A percentile compares a stretch with the other conserved stretches of the same genome.
phyloP scores from a whole-genome alignment of 345 rosid species.

The Aquilaria malaccensis region DNA sequence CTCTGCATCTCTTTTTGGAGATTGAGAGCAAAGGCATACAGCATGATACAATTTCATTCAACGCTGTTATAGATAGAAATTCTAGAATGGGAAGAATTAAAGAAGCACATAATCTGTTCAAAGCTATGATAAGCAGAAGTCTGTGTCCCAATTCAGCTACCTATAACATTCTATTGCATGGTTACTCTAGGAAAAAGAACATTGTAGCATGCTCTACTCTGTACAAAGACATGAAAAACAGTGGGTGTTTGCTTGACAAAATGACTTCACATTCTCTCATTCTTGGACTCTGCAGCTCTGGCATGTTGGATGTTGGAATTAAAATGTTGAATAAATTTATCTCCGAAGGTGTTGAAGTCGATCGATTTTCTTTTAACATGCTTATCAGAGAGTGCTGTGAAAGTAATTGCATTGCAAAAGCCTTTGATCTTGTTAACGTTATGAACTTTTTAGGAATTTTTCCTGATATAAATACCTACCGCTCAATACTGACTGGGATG shows the following conservation, averaged over 20 bases:
- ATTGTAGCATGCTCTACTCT: constrained; percentile 35
- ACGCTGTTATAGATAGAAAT: constrained; percentile 49
- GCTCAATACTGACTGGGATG: constrained; percentile 38
- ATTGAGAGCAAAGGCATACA: constrained; percentile 36
- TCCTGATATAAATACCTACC: constrained; percentile 37
- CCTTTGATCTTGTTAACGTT: constrained; percentile 44
- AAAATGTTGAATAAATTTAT: constrained; percentile 55
- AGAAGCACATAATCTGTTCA: constrained; percentile 31
- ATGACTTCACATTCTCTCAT: constrained; percentile 62
- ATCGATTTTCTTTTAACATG: constrained; percentile 45
- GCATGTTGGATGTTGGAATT: constrained; percentile 52
- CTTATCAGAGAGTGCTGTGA: constrained; percentile 51
- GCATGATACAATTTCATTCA: constrained; percentile 50
- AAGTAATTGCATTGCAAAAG: constrained; percentile 31
- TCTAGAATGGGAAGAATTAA: constrained; percentile 59
- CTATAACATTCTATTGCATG: constrained; percentile 72
- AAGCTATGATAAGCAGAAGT: constrained; percentile 28
- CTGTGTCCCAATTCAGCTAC: constrained; percentile 52
- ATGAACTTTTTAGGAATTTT: constrained; percentile 39
- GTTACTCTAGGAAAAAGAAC: constrained; percentile 56
- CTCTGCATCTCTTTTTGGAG: constrained; percentile 33
- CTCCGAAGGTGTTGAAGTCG: constrained; percentile 41
- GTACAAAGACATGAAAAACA: constrained; percentile 36
- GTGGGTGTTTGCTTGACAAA: constrained; percentile 50
- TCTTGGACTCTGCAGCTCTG: constrained; percentile 57